Evolutionary conservation across 306 rosid species (phyloP), one percentile per base, ranked within the genome.

Genomic region (Carpinus viminea): DNA sequence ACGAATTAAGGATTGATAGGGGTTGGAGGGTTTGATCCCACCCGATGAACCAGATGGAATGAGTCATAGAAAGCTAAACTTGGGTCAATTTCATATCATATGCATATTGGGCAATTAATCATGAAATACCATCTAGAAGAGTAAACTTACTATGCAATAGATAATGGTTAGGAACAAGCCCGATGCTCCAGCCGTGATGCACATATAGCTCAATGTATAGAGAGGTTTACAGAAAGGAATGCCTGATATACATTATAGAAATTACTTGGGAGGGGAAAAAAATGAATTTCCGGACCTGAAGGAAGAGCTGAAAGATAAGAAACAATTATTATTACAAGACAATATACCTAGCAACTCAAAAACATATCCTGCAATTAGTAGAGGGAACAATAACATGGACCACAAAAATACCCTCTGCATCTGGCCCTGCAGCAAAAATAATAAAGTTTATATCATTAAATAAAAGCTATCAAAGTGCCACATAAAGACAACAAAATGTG

Each of bases 201-300:
- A 92, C 84, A 83, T 87, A 84, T 88, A 92, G 86, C 97, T 92
- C 86, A 90, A 74, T 46, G 97, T 88, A 87, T 90, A 90, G 57
- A 92, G 83, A 9, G 93, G 90, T 83, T 92, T 92, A 78, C 90
- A 90, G 73, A 88, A 81, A 78, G 93, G 93, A 83, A 88, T 85
- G 78, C 97, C 97, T 92, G 88, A 73, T 75, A 85, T 71, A 72
- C 31, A 66, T n/a, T 3, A 24, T 68, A 69, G 76, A 47, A 72
- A 78, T 87, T 72, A 78, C 78, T 71, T 62, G 66, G 75, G 77
- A 73, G 78, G 73, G 31, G 24, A 60, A 74, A 53, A 74, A 53
- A 46, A 48, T 3, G 8, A 54, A 79, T 45, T 70, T 20, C 72
- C 68, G 7, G 66, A 71, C 72, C 68, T 9, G 66, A 71, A 21